Evolutionary conservation across 1,139 yeast species (phyloP), one percentile per base, ranked within the genome.

Genomic region (Scheffersomyces illinoinensis): DNA sequence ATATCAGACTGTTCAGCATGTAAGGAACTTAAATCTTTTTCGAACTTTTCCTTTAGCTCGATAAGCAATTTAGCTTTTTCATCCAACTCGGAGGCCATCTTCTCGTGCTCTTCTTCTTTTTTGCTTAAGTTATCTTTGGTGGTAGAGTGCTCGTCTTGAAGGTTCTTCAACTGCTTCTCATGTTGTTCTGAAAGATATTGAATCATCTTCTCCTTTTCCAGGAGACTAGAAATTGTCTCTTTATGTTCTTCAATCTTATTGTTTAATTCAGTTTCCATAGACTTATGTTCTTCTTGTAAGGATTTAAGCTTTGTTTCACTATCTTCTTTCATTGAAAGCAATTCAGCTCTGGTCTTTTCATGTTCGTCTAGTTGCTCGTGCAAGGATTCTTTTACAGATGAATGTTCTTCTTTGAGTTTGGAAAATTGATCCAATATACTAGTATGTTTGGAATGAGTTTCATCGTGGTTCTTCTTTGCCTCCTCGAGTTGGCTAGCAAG

Each of bases 341-440:
- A 50, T n/a, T 50, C 48, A 12, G 49, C 52, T 19, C 26, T 46
- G 21, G 57, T 49, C 47, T 49, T 53, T 33, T 53, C 53, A 19
- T 47, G 18, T 20, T 49, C 56, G 3, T 20, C 52, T 26, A 56
- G 50, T 33, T 53, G 55, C 18, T 20, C 26, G 26, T n/a, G 10
- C 49, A 50, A 50, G 14, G 17, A 10, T 5, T 48, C 51, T 24
- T 48, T 48, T 24, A 48, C 51, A 4, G 51, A 19, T 24, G 24
- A 17, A 48, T 48, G 51, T 48, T 48, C 51, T 24, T 48, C 51
- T 17, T 48, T 48, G 51, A 48, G 24, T 8, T 48, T 48, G 17
- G 21, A 24, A 21, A 48, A n/a, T 48, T 48, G 24, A n/a, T 48
- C 7, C 14, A 48, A 17, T 5, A 48, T 14, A 48, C n/a, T 20